Evolutionary conservation across 768 basidiomycete genomes (phyloP).

Genomic region (Podaxis carcinomalis): DNA sequence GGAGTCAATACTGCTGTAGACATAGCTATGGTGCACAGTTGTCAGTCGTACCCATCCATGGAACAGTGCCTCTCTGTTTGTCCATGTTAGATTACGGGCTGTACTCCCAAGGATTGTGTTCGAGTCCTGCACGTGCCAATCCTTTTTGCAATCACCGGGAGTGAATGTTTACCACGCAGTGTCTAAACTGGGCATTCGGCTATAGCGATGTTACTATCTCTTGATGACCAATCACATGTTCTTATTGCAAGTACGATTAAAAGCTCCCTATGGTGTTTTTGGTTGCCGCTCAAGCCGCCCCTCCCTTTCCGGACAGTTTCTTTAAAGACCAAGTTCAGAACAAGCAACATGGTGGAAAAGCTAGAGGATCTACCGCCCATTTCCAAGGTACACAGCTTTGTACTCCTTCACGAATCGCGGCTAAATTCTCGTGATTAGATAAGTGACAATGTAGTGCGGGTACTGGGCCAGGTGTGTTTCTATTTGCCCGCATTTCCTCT

Average conservation of each 20-base stretch:
- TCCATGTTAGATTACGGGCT: neutral
- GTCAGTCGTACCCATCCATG: neutral
- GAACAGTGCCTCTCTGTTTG: slow-evolving; percentile 8
- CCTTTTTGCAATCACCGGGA: neutral
- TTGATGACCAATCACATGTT: slow-evolving; percentile 20
- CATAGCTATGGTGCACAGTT: slow-evolving; percentile 24
- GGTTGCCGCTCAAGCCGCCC: neutral
- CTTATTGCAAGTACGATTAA: neutral
- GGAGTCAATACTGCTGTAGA: slow-evolving; percentile 35
- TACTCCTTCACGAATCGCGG: neutral
- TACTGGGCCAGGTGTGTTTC: slow-evolving; percentile 67
- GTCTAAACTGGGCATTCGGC: neutral
- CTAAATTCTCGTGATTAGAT: slow-evolving; percentile 39
- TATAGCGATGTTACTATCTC: neutral
- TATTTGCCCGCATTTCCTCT: neutral
- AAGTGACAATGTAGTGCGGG: slow-evolving; percentile 60
- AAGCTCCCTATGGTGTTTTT: neutral
- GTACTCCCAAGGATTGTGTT: neutral
- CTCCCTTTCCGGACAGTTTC: neutral
- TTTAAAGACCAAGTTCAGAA: neutral
- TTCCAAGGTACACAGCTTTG: slow-evolving; percentile 38
- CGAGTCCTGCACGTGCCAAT: neutral
- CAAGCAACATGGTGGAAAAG: slow-evolving; percentile 38
- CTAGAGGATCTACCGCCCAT: slow-evolving; percentile 49
- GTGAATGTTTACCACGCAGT: neutral